These are phyloP conservation scores for Exsudoporus frostii DNA, from an alignment of 768 basidiomycete genomes.

Conservation along the genomic window DNA sequence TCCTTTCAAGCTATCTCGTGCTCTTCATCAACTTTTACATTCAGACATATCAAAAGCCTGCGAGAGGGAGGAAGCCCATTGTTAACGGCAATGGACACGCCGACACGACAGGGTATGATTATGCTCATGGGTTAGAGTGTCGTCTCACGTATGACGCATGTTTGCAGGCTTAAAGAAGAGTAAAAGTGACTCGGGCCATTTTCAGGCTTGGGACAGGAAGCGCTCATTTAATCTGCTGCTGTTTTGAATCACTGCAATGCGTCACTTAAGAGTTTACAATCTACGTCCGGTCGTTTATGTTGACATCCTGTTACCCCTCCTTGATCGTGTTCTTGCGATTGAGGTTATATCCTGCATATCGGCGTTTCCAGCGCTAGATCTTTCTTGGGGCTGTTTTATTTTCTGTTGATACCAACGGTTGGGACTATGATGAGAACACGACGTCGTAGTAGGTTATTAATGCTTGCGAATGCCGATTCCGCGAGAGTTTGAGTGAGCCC, in stretches of 20 bases:
- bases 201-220: background rate
- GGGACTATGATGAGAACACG: background rate
- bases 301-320: conserved; percentile 12
- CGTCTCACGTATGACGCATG: background rate
- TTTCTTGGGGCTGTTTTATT: conserved; percentile 5
- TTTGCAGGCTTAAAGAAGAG: conserved; percentile 35
- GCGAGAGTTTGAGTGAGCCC: no score
- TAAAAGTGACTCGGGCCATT: conserved; percentile 12
- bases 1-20: conserved; percentile 87
- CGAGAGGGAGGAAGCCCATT: conserved; percentile 30
- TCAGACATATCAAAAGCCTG: conserved; percentile 75
- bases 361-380: conserved; percentile 7
- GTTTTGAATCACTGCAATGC: conserved; percentile 4
- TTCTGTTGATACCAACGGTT: conserved; percentile 11
- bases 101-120: conserved; percentile 33
- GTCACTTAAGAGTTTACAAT: conserved; percentile 7
- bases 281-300: conserved; percentile 14
- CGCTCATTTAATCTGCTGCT: conserved; percentile 15
- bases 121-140: background rate
- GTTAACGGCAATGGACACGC: conserved; percentile 47
- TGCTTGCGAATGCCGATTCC: background rate
- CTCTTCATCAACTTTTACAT: conserved; percentile 97
- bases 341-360: conserved; percentile 18
- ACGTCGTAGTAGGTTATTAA: conserved; percentile 3
- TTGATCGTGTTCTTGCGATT: conserved; percentile 11